Conservation (phyloP, 2,329 filamentous ascomycete species). For the Colletotrichum ledebouriae region DNA sequence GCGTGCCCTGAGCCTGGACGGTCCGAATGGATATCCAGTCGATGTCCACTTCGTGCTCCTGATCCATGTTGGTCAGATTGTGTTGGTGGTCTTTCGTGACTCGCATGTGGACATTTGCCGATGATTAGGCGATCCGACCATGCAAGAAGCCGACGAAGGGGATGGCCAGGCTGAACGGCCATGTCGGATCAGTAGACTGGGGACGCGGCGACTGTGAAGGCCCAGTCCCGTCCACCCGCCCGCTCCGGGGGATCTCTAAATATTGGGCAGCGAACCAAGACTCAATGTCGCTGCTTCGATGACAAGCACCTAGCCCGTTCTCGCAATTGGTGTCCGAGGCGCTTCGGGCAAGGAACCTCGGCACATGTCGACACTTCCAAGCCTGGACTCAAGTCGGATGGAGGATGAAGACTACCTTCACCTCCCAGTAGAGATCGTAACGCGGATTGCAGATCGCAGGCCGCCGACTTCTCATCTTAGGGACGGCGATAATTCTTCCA, state of each 20-base stretch:
- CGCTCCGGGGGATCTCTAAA: conserved; percentile 37
- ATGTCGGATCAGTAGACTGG: not conserved
- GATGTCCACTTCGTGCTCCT: conserved; percentile 31
- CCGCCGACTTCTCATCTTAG: not conserved
- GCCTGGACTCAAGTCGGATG: not conserved
- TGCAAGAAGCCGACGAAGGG: conserved; percentile 27
- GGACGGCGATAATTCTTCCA: not conserved
- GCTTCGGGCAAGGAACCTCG: conserved; percentile 25
- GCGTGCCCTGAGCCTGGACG: conserved; percentile 26
- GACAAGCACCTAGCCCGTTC: conserved; percentile 14
- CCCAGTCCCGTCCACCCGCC: conserved; percentile 38
- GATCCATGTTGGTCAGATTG: conserved; percentile 37
- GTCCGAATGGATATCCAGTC: conserved; percentile 32
- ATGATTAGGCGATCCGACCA: conserved; percentile 35
- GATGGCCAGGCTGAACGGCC: conserved; percentile 3
- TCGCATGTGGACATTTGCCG: conserved; percentile 38
- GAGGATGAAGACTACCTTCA: too few species aligned
- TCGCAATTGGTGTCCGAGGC: conserved; percentile 16
- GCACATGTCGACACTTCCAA: not conserved
- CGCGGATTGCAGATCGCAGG: not conserved
- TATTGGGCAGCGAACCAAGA: conserved; percentile 22
- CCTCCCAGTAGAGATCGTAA: too few species aligned
- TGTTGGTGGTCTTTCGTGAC: conserved; percentile 32
- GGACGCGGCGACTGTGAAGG: conserved; percentile 23
- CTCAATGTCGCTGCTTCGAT: conserved; percentile 26